Evolutionary conservation across 2,329 filamentous ascomycete species (phyloP), one percentile per base, ranked within the genome.

Genomic region (Sclerotinia borealis): DNA sequence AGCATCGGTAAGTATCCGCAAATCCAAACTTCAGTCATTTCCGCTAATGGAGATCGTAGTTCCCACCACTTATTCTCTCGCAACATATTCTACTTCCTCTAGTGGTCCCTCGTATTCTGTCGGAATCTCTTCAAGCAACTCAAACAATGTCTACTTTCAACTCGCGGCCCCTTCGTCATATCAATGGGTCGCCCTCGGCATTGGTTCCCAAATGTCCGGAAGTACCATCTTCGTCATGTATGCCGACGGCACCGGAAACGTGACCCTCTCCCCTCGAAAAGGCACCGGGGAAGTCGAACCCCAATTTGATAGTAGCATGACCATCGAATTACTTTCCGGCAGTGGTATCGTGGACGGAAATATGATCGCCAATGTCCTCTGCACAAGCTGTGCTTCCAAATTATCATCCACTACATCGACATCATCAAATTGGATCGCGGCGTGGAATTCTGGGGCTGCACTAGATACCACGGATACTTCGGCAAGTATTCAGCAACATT

Each of bases 181-280:
- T 68, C 72, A 79, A 76, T 87, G 82, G 81, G 78, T 84, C n/a
- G 81, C 77, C 3, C 72, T 87, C 2, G 85, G 83, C 3, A 83
- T 85, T 69, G 85, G 85, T 34, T 75, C 67, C 1, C 68, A 73
- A 45, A 87, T 87, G 85, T 67, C 75, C 9, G 81, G 80, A 37
- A 73, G 83, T 6, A 83, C 83, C 69, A 86, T 87, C 61, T 85
- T 87, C 71, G 74, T 86, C 34, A 78, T 85, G 37, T 87, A 87
- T 70, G 77, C 81, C 4, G 78, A 80, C 45, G 76, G 78, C 29
- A 75, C 72, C 43, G 80, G 82, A 10, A 79, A 76, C 62, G 81
- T 87, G 11, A 87, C 85, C 0, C 68, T 87, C 5, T 86, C 83
- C 5, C 80, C 81, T 8, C 75, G 84, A 31, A 67, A 76, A 22